Base-by-base conservation (phyloP, 1,139 yeast genomes). In the Pneumocystis carinii region DNA sequence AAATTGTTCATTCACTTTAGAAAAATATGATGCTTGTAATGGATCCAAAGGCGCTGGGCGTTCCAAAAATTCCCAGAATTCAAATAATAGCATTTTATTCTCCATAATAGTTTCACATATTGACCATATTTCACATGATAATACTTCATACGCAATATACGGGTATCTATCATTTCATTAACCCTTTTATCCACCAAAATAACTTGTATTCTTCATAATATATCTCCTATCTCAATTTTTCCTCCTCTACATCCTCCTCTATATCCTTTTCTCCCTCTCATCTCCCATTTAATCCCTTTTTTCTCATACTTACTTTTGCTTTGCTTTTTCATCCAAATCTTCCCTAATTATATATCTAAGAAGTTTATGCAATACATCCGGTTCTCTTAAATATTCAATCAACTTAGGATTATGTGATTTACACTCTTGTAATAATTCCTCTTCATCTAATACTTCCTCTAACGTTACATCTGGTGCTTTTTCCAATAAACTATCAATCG, bases 101-200 rank as follows among this genome's bases (percentile, higher is more conserved):
- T 87, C 94, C 86, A 92, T 86, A 62, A 92, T 85, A 0, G 96
- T 85, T 69, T 92, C 96, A 3, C 96, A 87, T 53, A 94, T 79
- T 3, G 95, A 87, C 97, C 97, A 92, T 7, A 90, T 94, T 71
- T 92, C 97, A 3, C 95, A 90, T 64, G 92, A 83, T 59, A 92
- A 78, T 59, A 92, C 86, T 72, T 94, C 98, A 1, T 96, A 88
- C 3, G 96, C 92, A 67, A 90, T 81, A 63, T 90, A 86, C 3
- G 96, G 94, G 70, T 89, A 67, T 60, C 69, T 68, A 53, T 36
- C 42, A 19, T 6, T 38, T 60, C 42, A 59, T 55, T 32, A 37
- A 24, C 55, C 37, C 42, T 59, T 73, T 0, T 74, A 71, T 15
- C 68, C 66, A 15, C 68, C 35, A 32, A 4, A 27, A 8, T 1